A percentile compares a stretch with the other conserved stretches of the same genome.
Evolutionary conservation across 2,329 filamentous ascomycete genomes (phyloP).

Genomic region (Metarhizium guizhouense): DNA sequence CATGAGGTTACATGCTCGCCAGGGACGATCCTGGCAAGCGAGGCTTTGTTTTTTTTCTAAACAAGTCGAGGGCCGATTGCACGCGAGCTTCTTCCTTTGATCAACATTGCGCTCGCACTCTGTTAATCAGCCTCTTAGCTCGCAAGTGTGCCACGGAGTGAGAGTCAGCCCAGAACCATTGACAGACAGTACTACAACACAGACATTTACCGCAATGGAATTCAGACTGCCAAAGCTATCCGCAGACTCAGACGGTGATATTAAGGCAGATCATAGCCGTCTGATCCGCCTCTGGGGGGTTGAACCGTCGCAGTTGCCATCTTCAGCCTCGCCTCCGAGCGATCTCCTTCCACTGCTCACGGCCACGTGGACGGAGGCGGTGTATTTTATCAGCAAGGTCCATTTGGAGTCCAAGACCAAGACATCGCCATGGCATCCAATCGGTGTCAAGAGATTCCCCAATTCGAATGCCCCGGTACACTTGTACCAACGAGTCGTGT

Average conservation of each 20-base stretch:
- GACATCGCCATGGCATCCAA: conserved; percentile 37
- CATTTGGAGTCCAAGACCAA: conserved; percentile 17
- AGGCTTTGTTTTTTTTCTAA: background rate
- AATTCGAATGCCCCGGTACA: conserved; percentile 43
- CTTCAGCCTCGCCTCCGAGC: conserved; percentile 25
- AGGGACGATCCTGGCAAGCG: background rate
- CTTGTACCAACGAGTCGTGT: conserved; percentile 41
- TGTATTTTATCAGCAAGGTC: conserved; percentile 48
- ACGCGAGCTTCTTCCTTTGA: background rate
- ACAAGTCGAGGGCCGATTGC: background rate
- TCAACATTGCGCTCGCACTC: background rate
- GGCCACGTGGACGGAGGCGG: conserved; percentile 46
- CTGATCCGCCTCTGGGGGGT: conserved; percentile 47
- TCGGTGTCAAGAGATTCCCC: conserved; percentile 37
- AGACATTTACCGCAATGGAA: conserved; percentile 1
- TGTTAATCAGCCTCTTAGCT: no score
- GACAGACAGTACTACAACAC: background rate
- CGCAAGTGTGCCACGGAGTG: no score
- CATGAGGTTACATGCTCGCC: background rate
- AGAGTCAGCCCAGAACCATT: no score
- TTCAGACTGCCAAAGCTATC: background rate
- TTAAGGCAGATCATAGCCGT: conserved; percentile 27
- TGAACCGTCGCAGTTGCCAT: conserved; percentile 36
- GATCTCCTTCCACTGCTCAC: conserved; percentile 42
- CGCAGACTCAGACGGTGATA: background rate